Evolutionary conservation across 768 basidiomycete species (phyloP).

Genomic region (Agaricus subrufescens): DNA sequence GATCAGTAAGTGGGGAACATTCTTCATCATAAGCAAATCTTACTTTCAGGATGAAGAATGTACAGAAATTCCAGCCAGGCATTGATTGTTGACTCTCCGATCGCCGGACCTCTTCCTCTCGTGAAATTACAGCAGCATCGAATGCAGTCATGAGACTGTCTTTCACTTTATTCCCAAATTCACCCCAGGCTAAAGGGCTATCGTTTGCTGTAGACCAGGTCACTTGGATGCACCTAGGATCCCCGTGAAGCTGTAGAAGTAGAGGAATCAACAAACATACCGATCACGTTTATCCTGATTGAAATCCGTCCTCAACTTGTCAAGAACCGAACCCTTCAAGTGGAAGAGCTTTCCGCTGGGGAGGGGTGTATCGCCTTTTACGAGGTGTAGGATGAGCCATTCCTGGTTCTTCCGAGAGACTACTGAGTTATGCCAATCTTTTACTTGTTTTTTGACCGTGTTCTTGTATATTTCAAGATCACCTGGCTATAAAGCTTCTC

Average conservation of each 20-base stretch:
- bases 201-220: constrained; percentile 68
- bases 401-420: constrained; percentile 77
- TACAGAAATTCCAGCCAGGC: constrained; percentile 99
- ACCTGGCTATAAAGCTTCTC: constrained; percentile 36
- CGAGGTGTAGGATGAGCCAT: constrained; percentile 88
- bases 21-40: neutral
- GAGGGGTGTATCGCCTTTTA: constrained; percentile 54
- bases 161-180: constrained; percentile 84
- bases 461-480: constrained; percentile 75
- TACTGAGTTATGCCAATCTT: constrained; percentile 81
- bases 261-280: constrained; percentile 29
- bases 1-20: constrained; percentile 14
- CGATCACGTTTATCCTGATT: constrained; percentile 85
- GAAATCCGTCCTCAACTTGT: constrained; percentile 90
- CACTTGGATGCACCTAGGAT: constrained; percentile 71
- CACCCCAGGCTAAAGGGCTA: constrained; percentile 82
- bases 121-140: constrained; percentile 67
- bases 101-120: constrained; percentile 88
- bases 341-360: constrained; percentile 70
- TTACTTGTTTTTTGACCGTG: constrained; percentile 78
- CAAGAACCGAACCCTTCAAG: constrained; percentile 79
- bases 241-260: neutral
- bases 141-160: constrained; percentile 85
- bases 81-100: constrained; percentile 87
- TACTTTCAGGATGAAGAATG: constrained; percentile 94